Base-by-base conservation (phyloP, 1,284 basidiomycete species). In the Leccinum solheimii region DNA sequence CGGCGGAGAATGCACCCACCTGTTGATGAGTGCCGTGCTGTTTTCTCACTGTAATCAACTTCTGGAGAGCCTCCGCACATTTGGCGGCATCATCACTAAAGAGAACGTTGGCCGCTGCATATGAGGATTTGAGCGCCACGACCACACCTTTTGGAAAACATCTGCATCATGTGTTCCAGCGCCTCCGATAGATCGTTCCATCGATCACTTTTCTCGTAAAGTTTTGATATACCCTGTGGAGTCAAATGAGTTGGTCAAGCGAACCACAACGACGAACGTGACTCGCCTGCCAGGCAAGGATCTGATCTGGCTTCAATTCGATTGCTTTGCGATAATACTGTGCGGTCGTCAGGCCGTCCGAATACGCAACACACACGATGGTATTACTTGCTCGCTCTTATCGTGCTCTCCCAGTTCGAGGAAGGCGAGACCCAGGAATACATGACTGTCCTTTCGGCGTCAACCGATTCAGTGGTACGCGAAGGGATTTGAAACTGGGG, bases 251-350 rank as follows among this genome's bases (percentile, higher is more conserved):
- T 59, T 56, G 53, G 54, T 34, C 38, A 19, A 57, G 34, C 14
- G 50, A 43, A 58, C 19, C 3, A 3, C 10, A 43, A 40, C 55
- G 19, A 56, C 14, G n/a, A 51, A 59, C 21, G 14, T 26, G n/a
- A 74, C 78, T 21, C 66, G 87, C 91, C 85, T 93, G 92, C 88
- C 88, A 88, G 8, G 92, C 92, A 19, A 93, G 78, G 3, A 81
- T 76, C 69, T 92, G 87, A 1, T 84, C 81, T 6, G 86, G 84
- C 62, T 85, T 84, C 19, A 84, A 61, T n/a, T 80, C 77, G 55
- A 86, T 89, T 1, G 94, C 94, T 65, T 83, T 88, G 36, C 81
- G 81, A 72, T 94, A 96, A 30, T 84, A 82, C 94, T 95, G 57
- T 27, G 23, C 9, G 30, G 16, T 32, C n/a, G 58, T 75, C 52